Evolutionary conservation across 2,329 filamentous ascomycete genomes (phyloP).

Genomic region (Simplicillium sp.): DNA sequence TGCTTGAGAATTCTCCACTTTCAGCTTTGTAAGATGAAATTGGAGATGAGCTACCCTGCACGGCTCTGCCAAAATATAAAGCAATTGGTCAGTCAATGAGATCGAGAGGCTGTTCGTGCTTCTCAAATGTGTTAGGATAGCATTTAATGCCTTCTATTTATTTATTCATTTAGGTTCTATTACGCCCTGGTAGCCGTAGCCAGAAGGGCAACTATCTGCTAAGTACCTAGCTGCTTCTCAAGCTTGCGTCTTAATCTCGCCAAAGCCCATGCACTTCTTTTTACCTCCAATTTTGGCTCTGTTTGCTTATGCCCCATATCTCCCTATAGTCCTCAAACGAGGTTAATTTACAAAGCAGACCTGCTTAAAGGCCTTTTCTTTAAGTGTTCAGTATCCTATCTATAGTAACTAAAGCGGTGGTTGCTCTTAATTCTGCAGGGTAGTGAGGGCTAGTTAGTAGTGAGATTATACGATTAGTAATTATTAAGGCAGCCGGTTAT

Average conservation of each 20-base stretch:
- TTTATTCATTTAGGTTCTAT: constrained; percentile 1
- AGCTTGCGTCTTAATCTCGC: constrained; percentile 2
- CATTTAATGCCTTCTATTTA: too few relatives aligned
- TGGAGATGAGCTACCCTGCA: too few relatives aligned
- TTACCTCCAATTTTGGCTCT: constrained; percentile 1
- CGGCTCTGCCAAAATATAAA: too few relatives aligned
- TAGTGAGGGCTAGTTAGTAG: background rate
- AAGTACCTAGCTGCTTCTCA: constrained; percentile 1
- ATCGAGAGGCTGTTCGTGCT: too few relatives aligned
- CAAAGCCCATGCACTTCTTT: constrained; percentile 1
- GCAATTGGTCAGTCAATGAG: too few relatives aligned
- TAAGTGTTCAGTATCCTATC: constrained; percentile 1
- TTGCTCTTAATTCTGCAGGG: background rate
- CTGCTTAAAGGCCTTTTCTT: constrained; percentile 1
- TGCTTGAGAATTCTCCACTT: too few relatives aligned
- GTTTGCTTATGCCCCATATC: background rate
- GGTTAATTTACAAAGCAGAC: constrained; percentile 1
- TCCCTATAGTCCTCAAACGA: background rate
- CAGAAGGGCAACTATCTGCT: constrained; percentile 3
- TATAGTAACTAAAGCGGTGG: background rate
- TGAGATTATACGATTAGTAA: background rate
- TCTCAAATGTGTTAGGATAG: too few relatives aligned
- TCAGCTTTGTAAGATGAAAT: too few relatives aligned
- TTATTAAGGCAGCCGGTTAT: background rate
- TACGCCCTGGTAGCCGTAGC: constrained; percentile 1